Percentiles rank a stretch among this genome's conserved stretches.
These are phyloP conservation scores for Botryosphaeria dothidea DNA, from an alignment of 2,329 filamentous ascomycete genomes.

Conservation along the genomic window DNA sequence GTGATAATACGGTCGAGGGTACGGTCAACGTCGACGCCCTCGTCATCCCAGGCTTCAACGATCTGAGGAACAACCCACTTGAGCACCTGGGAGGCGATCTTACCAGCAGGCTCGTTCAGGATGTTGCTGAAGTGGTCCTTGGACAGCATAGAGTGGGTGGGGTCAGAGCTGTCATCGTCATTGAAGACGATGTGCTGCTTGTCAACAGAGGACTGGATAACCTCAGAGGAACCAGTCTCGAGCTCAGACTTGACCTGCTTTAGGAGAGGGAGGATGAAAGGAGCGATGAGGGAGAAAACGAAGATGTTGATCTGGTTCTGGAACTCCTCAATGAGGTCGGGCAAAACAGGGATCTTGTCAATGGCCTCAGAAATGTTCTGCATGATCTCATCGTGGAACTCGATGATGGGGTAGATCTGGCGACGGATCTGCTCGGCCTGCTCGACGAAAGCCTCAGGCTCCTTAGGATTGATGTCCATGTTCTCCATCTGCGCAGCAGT, in stretches of 20 bases:
- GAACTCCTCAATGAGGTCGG: constrained; percentile 81
- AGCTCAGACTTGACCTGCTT: constrained; percentile 85
- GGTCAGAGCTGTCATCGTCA: constrained; percentile 74
- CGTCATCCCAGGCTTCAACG: constrained; percentile 84
- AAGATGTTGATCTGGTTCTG: constrained; percentile 87
- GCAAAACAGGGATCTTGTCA: constrained; percentile 81
- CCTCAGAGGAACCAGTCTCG: constrained; percentile 79
- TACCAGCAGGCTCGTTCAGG: constrained; percentile 85
- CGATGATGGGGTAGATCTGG: constrained; percentile 84
- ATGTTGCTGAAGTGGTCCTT: constrained; percentile 94
- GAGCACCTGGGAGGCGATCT: constrained; percentile 75
- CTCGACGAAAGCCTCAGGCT: constrained; percentile 81
- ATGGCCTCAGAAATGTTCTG: constrained; percentile 75
- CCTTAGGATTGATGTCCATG: constrained; percentile 70
- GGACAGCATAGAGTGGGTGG: constrained; percentile 92
- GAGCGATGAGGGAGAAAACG: constrained; percentile 88
- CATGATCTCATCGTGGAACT: constrained; percentile 89
- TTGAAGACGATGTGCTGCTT: constrained; percentile 87
- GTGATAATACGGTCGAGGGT: constrained; percentile 75
- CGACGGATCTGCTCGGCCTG: constrained; percentile 72
- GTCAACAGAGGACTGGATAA: constrained; percentile 80
- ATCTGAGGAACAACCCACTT: constrained; percentile 87
- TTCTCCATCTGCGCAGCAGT: constrained; percentile 74
- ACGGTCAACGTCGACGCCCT: constrained; percentile 66
- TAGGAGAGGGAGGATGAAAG: constrained; percentile 83